A percentile compares a stretch with the other conserved stretches of the same genome.
Evolutionary conservation across 768 basidiomycete genomes (phyloP).

Genomic region (Mycena haematopus): DNA sequence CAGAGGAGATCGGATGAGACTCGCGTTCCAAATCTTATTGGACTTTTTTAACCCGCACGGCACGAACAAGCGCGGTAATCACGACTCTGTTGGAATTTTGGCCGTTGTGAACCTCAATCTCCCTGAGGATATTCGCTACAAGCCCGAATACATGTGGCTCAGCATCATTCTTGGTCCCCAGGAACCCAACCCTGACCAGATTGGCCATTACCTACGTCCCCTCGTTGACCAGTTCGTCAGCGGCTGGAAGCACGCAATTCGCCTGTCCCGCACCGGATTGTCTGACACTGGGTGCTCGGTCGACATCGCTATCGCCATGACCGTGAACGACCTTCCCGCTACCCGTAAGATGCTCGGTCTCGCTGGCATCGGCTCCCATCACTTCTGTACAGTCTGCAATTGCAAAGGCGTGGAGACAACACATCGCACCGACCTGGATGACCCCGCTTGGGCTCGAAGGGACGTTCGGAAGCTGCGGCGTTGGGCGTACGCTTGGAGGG

Average conservation of each 20-base stretch:
- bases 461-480: constrained; percentile 22
- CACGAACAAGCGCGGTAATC: no score
- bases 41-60: no score
- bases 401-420: constrained; percentile 24
- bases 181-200: no score
- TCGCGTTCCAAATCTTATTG: no score
- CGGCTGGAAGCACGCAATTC: constrained; percentile 26
- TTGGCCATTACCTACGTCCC: no score
- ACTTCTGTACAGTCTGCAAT: constrained; percentile 37
- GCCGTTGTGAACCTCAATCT: no score
- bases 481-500: constrained; percentile 23
- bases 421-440: constrained; percentile 25
- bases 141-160: no score
- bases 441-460: constrained; percentile 22
- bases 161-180: no score
- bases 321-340: constrained; percentile 39
- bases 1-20: no score
- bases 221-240: no score
- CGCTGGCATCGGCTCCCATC: constrained; percentile 30
- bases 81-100: no score
- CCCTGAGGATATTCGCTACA: no score
- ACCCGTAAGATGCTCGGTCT: constrained; percentile 34
- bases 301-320: constrained; percentile 20
- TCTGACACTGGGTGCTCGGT: background rate
- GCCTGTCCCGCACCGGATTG: constrained; percentile 21